Base-by-base conservation (phyloP, 2,329 filamentous ascomycete genomes). In the Keithomyces neogunnii region DNA sequence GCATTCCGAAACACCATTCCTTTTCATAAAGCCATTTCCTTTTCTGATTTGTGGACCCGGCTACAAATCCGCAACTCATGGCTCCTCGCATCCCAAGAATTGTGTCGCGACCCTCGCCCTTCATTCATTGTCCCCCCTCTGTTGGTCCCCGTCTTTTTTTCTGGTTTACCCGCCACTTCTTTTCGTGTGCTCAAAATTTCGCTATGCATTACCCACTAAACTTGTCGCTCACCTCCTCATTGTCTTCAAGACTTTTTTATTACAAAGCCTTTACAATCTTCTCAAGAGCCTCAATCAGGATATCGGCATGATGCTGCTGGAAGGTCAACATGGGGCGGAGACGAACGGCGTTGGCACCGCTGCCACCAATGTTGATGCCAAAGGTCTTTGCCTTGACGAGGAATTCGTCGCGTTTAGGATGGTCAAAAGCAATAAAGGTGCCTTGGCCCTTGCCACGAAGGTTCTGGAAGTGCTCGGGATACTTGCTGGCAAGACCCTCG, bases 381-480 rank as follows among this genome's bases (percentile, higher is more conserved):
- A 88, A 74, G 5, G 70, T 73, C 83, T 95, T 96, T 56, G 86
- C 88, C 73, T 81, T 84, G 68, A 72, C 80, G 56, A 96, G 69
- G 71, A 96, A 86, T 65, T 86, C 81, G 65, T 96, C 89, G 53
- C 90, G 78, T 61, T 82, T 75, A 51, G 88, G 88, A 64, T 80
- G 87, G 69, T 96, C 91, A 76, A 90, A 96, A 48, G 91, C 90
- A 64, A 96, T 89, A 68, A 95, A 96, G 8, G 91, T 96, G 59
- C 90, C 90, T 72, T 88, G 86, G 47, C 86, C 86, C 74, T 95
- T 88, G 50, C 90, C 91, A 62, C 90, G 81, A 54, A 96, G 78
- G 73, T 95, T 93, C 65, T 81, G 72, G 69, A 96, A 85, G 68
- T 92, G 80, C 36, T 76, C 77, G 1, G 91, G 90, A 67, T 88